A percentile compares a stretch with the other conserved stretches of the same genome.
Evolutionary conservation across 2,329 filamentous ascomycete genomes (phyloP).

Genomic region (Incumbomyces delicatus): DNA sequence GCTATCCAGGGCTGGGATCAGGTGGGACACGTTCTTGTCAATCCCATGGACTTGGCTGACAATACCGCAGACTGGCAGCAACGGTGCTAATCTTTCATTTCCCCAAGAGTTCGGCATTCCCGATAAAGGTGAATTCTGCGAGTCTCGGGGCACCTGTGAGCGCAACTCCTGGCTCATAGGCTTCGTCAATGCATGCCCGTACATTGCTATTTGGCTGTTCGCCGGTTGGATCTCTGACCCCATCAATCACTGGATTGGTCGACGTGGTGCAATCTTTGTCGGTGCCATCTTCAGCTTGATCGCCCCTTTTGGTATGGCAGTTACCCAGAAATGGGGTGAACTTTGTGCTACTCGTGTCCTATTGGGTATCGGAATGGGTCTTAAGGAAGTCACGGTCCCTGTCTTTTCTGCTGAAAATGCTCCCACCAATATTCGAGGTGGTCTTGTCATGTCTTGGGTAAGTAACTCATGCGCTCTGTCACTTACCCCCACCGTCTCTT

Average conservation of each 20-base stretch:
- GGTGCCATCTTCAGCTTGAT: slow-evolving; percentile 52
- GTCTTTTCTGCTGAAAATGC: slow-evolving; percentile 68
- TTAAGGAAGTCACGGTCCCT: slow-evolving; percentile 66
- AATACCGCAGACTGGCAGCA: slow-evolving; percentile 30
- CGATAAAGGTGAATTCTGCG: slow-evolving; percentile 22
- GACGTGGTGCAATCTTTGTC: slow-evolving; percentile 3
- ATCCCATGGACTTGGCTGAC: too few relatives aligned
- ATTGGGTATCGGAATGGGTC: slow-evolving; percentile 67
- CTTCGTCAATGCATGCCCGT: slow-evolving; percentile 51
- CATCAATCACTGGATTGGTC: not conserved
- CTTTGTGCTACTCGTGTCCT: slow-evolving; percentile 61
- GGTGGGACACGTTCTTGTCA: slow-evolving; percentile 18
- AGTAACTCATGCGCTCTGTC: too few relatives aligned
- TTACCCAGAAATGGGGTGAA: slow-evolving; percentile 62
- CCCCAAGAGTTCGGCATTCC: slow-evolving; percentile 39
- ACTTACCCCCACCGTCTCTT: too few relatives aligned
- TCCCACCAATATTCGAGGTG: slow-evolving; percentile 59
- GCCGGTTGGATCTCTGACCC: slow-evolving; percentile 3
- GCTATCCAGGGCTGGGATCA: slow-evolving; percentile 44
- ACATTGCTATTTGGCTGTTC: slow-evolving; percentile 35
- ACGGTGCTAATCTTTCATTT: slow-evolving; percentile 45
- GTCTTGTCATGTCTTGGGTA: slow-evolving; percentile 66
- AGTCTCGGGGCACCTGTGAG: slow-evolving; percentile 26
- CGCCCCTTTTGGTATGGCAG: slow-evolving; percentile 48
- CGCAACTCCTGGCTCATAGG: slow-evolving; percentile 53